Conservation (phyloP, 1,139 yeast species). For the Sugiyamaella sp. region DNA sequence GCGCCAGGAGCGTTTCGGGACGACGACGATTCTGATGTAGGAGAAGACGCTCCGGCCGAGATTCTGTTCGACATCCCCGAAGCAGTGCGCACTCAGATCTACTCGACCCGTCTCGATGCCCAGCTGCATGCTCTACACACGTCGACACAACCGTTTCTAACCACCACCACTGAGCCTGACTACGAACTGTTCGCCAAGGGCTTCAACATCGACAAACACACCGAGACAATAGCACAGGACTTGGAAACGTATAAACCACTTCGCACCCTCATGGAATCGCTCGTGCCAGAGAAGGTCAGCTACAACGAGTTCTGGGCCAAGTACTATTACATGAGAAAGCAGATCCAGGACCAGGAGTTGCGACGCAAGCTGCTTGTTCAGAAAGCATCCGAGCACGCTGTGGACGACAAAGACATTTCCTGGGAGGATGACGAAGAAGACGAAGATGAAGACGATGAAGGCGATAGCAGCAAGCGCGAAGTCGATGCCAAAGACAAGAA, state of each 20-base stretch:
- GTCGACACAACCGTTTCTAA: conserved; percentile 50
- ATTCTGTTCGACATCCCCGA: conserved; percentile 51
- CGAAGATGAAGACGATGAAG: conserved; percentile 38
- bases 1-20: conserved; percentile 34
- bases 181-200: conserved; percentile 40
- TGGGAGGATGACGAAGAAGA: conserved; percentile 70
- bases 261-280: conserved; percentile 57
- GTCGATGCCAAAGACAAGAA: conserved; percentile 20
- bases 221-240: conserved; percentile 55
- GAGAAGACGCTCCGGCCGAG: conserved; percentile 44
- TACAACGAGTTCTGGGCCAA: conserved; percentile 74
- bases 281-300: conserved; percentile 67
- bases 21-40: conserved; percentile 32
- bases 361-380: conserved; percentile 64
- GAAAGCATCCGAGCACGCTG: conserved; percentile 45
- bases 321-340: conserved; percentile 61
- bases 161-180: conserved; percentile 40
- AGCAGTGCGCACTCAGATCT: conserved; percentile 44
- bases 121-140: conserved; percentile 57
- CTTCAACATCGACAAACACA: conserved; percentile 54
- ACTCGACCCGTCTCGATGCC: conserved; percentile 60
- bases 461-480: conserved; percentile 21
- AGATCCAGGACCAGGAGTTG: conserved; percentile 63
- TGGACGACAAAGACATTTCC: conserved; percentile 50
- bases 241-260: conserved; percentile 58